Evolutionary conservation across 768 basidiomycete genomes (phyloP), one percentile per base, ranked within the genome.

Genomic region (Mycena metata): DNA sequence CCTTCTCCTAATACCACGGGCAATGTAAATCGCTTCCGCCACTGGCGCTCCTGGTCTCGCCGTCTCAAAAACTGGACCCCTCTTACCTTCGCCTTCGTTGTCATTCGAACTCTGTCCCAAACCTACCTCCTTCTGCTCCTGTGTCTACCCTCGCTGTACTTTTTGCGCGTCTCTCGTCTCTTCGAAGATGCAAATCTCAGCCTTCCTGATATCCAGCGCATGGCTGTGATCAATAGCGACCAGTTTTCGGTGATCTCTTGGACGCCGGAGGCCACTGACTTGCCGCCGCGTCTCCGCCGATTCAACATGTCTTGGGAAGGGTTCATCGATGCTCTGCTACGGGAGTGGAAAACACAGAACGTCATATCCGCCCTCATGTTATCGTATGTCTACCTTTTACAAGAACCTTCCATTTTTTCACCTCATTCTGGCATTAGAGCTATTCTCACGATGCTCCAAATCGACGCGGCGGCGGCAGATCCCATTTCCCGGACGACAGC

Each of bases 281-380:
- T 85, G 16, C 82, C 86, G 12, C 85, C 83, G 1, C 83, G 85
- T 23, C 73, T 89, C 33, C 71, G 83, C 11, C 76, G 83, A 41
- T 89, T 89, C 76, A 86, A 85, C 67, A 73, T 77, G 13, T 84
- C 83, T 1, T 89, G 89, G 88, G 88, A 89, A 76, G 71, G 67
- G 0, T 88, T 90, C 67, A 80, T 90, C 13, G 86, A 88, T 50
- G 82, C 85, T 0, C 75, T 88, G 24, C 67, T 87, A 69, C 80
- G 85, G 10, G 87, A 88, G 69, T 89, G 87, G 86, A 87, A 88
- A 77, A 89, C 88, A 7, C 43, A 64, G 26, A 88, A 88, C 64
- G 78, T 88, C 24, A 81, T 89, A 19, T 86, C 85, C n/a, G 88
- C 85, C 6, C 72, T 89, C 54, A 21, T 74, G 12, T 15, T 74